Evolutionary conservation across 768 basidiomycete genomes (phyloP).

Genomic region (Hericium coralloides): DNA sequence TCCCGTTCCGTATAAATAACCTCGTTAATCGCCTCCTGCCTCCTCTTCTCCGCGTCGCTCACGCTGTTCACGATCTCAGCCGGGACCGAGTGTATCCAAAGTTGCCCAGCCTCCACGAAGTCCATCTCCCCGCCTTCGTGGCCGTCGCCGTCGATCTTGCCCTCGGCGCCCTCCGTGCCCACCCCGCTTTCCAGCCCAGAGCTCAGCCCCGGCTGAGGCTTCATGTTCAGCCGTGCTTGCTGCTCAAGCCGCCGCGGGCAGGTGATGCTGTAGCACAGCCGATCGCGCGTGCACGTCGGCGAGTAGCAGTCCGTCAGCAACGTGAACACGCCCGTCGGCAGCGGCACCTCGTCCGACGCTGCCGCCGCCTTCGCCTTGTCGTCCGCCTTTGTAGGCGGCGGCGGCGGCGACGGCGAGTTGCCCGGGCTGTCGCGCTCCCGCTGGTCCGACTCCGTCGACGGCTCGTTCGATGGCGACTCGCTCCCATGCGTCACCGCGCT

Average conservation of each 20-base stretch:
- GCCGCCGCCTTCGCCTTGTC: not conserved
- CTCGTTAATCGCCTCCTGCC: constrained; percentile 98
- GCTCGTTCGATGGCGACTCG: constrained; percentile 17
- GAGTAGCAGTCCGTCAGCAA: constrained; percentile 97
- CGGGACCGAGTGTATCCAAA: constrained; percentile 97
- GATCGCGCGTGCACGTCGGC: constrained; percentile 90
- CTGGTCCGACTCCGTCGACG: constrained; percentile 22
- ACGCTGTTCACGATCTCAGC: constrained; percentile 91
- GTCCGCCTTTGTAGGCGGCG: not conserved
- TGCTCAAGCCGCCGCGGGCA: constrained; percentile 93
- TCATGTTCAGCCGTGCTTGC: constrained; percentile 90
- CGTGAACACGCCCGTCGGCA: constrained; percentile 94
- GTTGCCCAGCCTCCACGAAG: constrained; percentile 64
- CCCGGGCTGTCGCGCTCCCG: constrained; percentile 17
- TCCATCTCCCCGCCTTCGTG: constrained; percentile 73
- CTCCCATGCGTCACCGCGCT: constrained; percentile 16
- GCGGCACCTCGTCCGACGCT: constrained; percentile 45
- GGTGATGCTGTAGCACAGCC: constrained; percentile 94
- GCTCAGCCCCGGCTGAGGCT: constrained; percentile 81
- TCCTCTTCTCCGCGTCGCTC: constrained; percentile 86
- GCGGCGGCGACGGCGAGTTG: constrained; percentile 16
- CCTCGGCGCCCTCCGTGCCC: not conserved
- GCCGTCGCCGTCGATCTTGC: constrained; percentile 54
- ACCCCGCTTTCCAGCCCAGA: constrained; percentile 16
- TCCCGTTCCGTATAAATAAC: constrained; percentile 92